Base-by-base conservation (phyloP, 768 basidiomycete species). In the Boletus rufocinnamomeus region DNA sequence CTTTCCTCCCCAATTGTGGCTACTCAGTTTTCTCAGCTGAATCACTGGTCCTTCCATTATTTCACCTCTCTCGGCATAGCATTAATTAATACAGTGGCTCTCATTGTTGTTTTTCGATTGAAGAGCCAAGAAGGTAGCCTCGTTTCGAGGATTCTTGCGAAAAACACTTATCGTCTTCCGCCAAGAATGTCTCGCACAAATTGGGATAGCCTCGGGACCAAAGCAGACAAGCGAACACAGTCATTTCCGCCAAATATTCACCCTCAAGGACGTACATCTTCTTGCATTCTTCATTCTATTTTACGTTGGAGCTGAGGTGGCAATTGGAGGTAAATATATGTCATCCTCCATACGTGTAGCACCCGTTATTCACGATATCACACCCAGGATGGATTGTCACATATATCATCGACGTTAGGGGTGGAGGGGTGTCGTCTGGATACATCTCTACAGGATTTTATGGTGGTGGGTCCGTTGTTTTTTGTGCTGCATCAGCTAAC, bases 311-410 rank as follows among this genome's bases (percentile, higher is more conserved):
- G 73, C 76, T 21, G 82, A 83, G 56, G 82, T 82, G 21, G 80
- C 81, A 1, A 68, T 80, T 14, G 82, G 82, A 66, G 78, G 81
- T 79, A 58, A 50, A 53, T n/a, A 34, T 17, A 6, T 3, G 2
- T 2, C 17, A 27, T 16, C 2, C 19, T 40, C 11, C 21, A n/a
- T 54, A 16, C 11, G 34, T 47, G 30, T 21, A 25, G 30, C n/a
- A 14, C n/a, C 21, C 8, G 8, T 53, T 43, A 46, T 45, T 57
- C 32, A 50, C 19, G 6, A 35, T 35, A 19, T 35, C 4, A 5
- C 34, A 3, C 8, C 14, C 27, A 83, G 85, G 87, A 8, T 89
- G 87, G 87, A 86, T 87, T 44, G 85, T 86, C 7, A 85, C 86
- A 0, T 88, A 78, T 57, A 74, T 80, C 19, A 75, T 77, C 50